phyloP scores from a whole-genome alignment of 148 eudicot genomes.

The Agrostemma githago region DNA sequence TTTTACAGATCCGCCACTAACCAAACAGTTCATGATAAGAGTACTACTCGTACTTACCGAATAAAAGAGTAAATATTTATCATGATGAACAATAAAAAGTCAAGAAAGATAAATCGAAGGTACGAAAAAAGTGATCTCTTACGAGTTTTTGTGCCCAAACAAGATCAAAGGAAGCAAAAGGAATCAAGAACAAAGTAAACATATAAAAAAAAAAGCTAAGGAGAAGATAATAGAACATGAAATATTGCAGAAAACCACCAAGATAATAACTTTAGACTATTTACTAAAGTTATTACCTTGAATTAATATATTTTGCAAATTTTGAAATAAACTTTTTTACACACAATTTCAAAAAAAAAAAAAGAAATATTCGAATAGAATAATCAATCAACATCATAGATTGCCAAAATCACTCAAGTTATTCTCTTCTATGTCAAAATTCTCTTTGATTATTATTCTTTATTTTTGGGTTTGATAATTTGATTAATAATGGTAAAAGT shows the following conservation, averaged over 20 bases:
- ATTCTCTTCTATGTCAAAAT: neutral
- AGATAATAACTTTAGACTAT: conserved; percentile 20
- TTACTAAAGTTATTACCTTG: conserved; percentile 28
- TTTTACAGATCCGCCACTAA: too few species aligned
- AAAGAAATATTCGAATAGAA: conserved; percentile 25
- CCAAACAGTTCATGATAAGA: too few species aligned
- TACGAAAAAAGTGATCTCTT: too few species aligned
- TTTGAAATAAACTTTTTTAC: conserved; percentile 26
- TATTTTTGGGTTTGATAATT: neutral
- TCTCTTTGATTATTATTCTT: neutral
- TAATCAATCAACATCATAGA: conserved; percentile 28
- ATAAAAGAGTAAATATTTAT: too few species aligned
- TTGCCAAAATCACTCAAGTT: conserved; percentile 9
- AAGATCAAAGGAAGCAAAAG: conserved; percentile 23
- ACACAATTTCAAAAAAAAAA: too few species aligned
- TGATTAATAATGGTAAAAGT: neutral
- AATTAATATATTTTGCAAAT: conserved; percentile 14
- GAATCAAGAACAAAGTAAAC: conserved; percentile 35
- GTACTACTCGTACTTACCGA: too few species aligned
- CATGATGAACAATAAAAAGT: too few species aligned
- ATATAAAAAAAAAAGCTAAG: conserved; percentile 1
- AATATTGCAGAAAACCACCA: conserved; percentile 22
- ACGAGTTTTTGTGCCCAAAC: neutral
- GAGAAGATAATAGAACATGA: conserved; percentile 9
- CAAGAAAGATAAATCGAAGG: too few species aligned